A percentile compares a stretch with the other conserved stretches of the same genome.
Conservation (phyloP, 148 eudicot genomes). For the Vaccinium corymbosum region DNA sequence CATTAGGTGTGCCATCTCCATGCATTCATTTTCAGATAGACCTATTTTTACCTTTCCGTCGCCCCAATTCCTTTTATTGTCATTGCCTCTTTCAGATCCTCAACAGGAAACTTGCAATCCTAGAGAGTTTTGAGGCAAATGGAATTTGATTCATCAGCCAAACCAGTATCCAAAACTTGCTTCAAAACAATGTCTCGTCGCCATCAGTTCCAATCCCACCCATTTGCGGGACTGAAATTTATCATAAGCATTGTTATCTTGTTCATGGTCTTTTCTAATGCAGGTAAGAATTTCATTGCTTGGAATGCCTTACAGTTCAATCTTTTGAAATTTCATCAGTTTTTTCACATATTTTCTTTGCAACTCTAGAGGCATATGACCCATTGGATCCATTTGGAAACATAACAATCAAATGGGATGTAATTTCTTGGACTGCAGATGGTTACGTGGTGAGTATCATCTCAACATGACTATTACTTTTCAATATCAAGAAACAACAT, state of each 20-base stretch:
- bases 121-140: background rate
- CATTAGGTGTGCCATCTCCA: slow-evolving; percentile 24
- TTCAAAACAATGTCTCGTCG: background rate
- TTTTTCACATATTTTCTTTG: background rate
- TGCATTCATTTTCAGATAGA: slow-evolving; percentile 3
- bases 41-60: slow-evolving; percentile 9
- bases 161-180: background rate
- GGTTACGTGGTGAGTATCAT: slow-evolving; percentile 55
- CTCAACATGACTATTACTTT: background rate
- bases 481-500: background rate
- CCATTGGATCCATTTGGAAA: slow-evolving; percentile 64
- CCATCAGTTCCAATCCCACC: background rate
- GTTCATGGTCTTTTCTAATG: slow-evolving; percentile 13
- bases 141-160: slow-evolving; percentile 1
- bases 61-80: background rate
- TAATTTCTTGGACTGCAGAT: slow-evolving; percentile 58
- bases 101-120: slow-evolving; percentile 3
- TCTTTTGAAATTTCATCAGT: background rate
- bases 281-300: slow-evolving; percentile 10
- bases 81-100: slow-evolving; percentile 7
- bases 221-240: slow-evolving; percentile 9
- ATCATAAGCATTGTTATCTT: slow-evolving; percentile 10
- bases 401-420: slow-evolving; percentile 66
- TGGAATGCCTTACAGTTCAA: background rate
- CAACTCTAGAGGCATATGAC: slow-evolving; percentile 48